Percentiles rank a stretch among this genome's conserved stretches.
Evolutionary conservation across 2,329 filamentous ascomycete species (phyloP).

Genomic region (Fusarium brevicatenulatum): DNA sequence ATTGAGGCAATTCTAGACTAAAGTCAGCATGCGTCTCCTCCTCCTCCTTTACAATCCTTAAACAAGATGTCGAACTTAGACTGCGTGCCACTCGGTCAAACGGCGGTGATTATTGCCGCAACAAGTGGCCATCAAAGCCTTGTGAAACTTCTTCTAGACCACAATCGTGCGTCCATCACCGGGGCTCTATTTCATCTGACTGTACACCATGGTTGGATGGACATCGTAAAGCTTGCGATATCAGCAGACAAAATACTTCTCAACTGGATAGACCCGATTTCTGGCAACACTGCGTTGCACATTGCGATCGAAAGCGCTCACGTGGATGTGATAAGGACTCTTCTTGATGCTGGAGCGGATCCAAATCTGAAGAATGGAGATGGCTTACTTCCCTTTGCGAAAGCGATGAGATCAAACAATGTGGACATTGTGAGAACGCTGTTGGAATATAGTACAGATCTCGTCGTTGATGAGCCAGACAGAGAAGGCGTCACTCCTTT

Average conservation of each 20-base stretch:
- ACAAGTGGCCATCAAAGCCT: background rate
- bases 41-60: background rate
- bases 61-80: background rate
- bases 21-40: background rate
- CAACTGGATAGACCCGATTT: background rate
- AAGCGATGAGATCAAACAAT: background rate
- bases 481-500: background rate
- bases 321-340: background rate
- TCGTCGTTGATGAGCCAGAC: background rate
- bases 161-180: background rate
- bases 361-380: background rate
- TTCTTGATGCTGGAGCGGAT: background rate
- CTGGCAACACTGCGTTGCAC: background rate
- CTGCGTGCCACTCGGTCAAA: background rate
- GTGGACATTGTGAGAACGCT: accelerated
- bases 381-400: background rate
- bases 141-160: background rate
- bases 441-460: accelerated
- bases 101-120: background rate
- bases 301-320: background rate
- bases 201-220: accelerated
- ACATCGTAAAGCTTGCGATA: background rate
- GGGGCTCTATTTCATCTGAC: background rate
- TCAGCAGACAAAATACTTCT: background rate
- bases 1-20: background rate